Evolutionary conservation across 192 early-diverging fungal species (phyloP), one percentile per base, ranked within the genome.

Genomic region (Kickxella alabastrina): DNA sequence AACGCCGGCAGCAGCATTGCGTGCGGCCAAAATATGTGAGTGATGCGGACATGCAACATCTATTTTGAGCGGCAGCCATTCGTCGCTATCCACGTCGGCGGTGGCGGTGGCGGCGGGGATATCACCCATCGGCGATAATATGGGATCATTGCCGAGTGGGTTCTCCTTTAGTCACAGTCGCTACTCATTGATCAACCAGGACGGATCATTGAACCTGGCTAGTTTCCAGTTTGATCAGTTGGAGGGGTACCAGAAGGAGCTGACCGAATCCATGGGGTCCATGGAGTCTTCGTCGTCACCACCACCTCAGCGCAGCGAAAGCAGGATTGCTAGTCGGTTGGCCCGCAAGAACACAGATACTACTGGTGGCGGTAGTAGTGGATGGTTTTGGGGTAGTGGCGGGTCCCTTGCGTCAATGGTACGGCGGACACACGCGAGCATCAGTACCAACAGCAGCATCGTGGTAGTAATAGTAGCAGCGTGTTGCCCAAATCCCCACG

Each of bases 121-220:
- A 1, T n/a, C n/a, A n/a, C n/a, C n/a, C n/a, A 13, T 28, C 1
- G 28, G 39, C 4, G 22, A 37, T 14, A 39, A 14, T 2, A 17
- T 50, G 13, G 52, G 52, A 23, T 60, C 60, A 41, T 65, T 57
- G n/a, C 38, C 65, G 10, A 65, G 57, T n/a, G 61, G 60, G 35
- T 75, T 75, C 37, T 68, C 65, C 29, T 75, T 75, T 35, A 59
- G 52, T 28, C 72, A 75, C 44, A 75, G 72, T 42, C 56, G 72
- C 8, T 75, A 57, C 61, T 75, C 72, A 39, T 49, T 75, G 39
- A 53, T 75, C 61, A 75, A 75, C 53, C 60, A 63, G 40, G 72
- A 75, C 43, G 72, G 72, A 8, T 75, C 65, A 10, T 46, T 75
- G 29, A 75, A 75, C 40, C 57, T 75, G 14, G 45, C 51, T 12